Conservation (phyloP, 2,329 filamentous ascomycete species). For the Gaeumannomyces tritici region DNA sequence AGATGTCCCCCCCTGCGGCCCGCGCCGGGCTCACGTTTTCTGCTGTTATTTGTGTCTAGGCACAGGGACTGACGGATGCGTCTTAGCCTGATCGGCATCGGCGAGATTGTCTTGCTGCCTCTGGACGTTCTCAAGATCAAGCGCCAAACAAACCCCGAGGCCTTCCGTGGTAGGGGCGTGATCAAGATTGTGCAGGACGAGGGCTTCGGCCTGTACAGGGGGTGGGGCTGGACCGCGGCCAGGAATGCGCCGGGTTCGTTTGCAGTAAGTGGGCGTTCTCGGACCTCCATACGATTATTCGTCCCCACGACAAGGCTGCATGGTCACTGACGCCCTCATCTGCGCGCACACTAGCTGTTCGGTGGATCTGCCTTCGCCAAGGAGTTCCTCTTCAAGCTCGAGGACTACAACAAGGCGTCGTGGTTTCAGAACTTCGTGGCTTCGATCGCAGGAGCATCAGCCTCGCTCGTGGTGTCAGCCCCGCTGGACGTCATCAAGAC, state of each 20-base stretch:
- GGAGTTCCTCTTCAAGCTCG: constrained; percentile 82
- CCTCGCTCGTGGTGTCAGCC: constrained; percentile 92
- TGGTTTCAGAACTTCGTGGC: constrained; percentile 98
- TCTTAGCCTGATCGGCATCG: constrained; percentile 80
- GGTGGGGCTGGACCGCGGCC: constrained; percentile 95
- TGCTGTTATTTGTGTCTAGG: constrained; percentile 2
- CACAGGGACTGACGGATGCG: not conserved
- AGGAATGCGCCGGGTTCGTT: constrained; percentile 96
- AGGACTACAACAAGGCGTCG: constrained; percentile 88
- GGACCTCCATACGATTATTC: not conserved
- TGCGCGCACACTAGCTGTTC: constrained; percentile 63
- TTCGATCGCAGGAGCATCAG: constrained; percentile 88
- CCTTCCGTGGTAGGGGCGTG: constrained; percentile 88
- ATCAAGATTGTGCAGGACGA: constrained; percentile 86
- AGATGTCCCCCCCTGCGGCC: not conserved
- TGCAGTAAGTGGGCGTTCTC: constrained; percentile 50
- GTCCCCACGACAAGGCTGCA: not conserved
- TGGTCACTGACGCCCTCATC: not conserved
- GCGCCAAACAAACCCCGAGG: constrained; percentile 97
- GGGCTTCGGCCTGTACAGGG: constrained; percentile 90
- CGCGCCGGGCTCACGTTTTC: not conserved
- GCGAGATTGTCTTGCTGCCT: constrained; percentile 90
- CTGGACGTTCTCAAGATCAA: constrained; percentile 99
- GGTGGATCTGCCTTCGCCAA: constrained; percentile 96
- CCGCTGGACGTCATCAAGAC: constrained; percentile 98